Evolutionary conservation across 2,329 filamentous ascomycete species (phyloP).

Genomic region (Cladosporium oxysporum): DNA sequence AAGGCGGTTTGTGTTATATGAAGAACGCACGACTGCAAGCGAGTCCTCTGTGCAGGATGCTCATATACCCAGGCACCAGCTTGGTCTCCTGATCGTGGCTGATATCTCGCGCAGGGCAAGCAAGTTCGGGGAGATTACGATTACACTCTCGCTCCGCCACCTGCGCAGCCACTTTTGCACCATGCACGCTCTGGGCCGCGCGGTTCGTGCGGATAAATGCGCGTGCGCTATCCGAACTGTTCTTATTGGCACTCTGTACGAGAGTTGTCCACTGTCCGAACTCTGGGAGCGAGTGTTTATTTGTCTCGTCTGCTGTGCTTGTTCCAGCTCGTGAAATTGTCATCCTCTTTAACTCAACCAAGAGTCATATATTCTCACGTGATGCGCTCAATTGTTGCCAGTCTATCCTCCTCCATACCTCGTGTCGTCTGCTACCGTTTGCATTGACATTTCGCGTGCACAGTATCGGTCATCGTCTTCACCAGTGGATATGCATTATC

Average conservation of each 20-base stretch:
- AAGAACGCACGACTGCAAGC: background rate
- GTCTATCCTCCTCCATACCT: background rate
- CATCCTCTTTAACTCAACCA: background rate
- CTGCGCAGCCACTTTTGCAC: background rate
- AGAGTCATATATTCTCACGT: background rate
- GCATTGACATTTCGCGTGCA: background rate
- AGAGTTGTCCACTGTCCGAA: background rate
- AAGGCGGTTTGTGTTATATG: background rate
- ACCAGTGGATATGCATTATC: background rate
- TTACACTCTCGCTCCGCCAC: constrained; percentile 4
- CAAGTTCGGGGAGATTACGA: background rate
- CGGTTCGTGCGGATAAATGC: background rate
- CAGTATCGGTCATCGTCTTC: background rate
- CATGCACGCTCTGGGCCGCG: background rate
- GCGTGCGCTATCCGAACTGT: background rate
- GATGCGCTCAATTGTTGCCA: background rate
- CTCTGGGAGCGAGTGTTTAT: background rate
- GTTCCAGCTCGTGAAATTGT: background rate
- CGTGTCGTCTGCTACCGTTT: background rate
- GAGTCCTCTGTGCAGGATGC: background rate
- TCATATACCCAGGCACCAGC: background rate
- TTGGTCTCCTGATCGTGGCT: background rate
- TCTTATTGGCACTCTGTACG: background rate
- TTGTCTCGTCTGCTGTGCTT: background rate
- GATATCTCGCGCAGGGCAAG: background rate